Evolutionary conservation across 2,329 filamentous ascomycete genomes (phyloP), one percentile per base, ranked within the genome.

Genomic region (Aspergillus transmontanensis): DNA sequence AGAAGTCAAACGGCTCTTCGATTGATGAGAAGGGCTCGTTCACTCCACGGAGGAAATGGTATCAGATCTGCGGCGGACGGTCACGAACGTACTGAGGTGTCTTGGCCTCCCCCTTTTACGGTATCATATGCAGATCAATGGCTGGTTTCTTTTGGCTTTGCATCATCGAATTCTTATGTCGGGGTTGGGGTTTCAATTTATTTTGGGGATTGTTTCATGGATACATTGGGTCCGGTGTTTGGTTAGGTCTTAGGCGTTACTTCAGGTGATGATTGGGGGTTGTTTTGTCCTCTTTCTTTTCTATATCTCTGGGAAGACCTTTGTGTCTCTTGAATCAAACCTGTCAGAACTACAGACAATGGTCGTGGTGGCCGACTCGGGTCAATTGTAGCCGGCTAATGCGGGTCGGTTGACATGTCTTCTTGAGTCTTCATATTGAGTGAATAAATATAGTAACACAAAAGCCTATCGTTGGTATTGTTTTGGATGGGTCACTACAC

Each of bases 41-140:
- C 12, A 59, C 65, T 64, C 21, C 65, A 63, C 57, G 71, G 62
- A 71, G 72, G 46, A 66, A 65, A 56, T 76, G 74, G 74, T 76
- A 73, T 64, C 73, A 73, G 61, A 70, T 73, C 65, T 69, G 68
- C 39, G 66, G 67, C 6, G 30, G 73, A 50, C 68, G 71, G 57
- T 70, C 71, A 57, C 72, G 68, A 21, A 64, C 64, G 11, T 64
- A 66, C 34, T 69, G 61, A 63, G 11, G 9, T 19, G 54, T 11
- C 9, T 36, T 30, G 41, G 57, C 21, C 10, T 26, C 32, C 14
- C 21, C 16, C 51, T 6, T 39, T 30, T 55, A 55, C 21, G 32
- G 34, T 41, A 19, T 39, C 30, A 23, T 36, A 51, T 32, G 48
- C 28, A n/a, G 28, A 51, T 51, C 19, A 32, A 51, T 51, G 48